A percentile compares a stretch with the other conserved stretches of the same genome.
Evolutionary conservation across 306 rosid genomes (phyloP).

Genomic region (Parietaria judaica): DNA sequence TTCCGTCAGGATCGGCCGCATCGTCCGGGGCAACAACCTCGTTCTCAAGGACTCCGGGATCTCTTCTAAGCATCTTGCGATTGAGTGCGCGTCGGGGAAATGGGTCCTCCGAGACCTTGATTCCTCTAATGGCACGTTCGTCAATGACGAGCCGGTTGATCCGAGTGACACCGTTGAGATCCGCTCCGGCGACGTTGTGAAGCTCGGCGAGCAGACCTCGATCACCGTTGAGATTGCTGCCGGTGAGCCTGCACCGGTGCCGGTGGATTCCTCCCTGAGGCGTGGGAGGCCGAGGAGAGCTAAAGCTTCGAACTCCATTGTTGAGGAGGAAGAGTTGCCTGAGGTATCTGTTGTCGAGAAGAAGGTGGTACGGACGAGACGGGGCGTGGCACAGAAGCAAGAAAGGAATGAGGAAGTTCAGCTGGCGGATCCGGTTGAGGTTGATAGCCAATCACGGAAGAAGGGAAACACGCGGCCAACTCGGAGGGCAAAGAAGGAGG

Average conservation of each 20-base stretch:
- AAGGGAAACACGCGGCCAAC: constrained; percentile 15
- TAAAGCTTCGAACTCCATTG: constrained; percentile 18
- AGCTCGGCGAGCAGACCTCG: constrained; percentile 59
- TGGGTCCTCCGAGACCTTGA: constrained; percentile 65
- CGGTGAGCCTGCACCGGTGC: constrained; percentile 13
- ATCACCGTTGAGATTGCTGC: constrained; percentile 28
- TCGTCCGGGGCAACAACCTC: constrained; percentile 54
- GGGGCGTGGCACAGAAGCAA: not conserved
- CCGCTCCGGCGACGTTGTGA: constrained; percentile 38
- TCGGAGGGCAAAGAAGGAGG: constrained; percentile 23
- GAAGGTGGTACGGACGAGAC: not conserved
- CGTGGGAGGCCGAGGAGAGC: constrained; percentile 39
- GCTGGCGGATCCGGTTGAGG: not conserved
- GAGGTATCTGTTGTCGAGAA: not conserved
- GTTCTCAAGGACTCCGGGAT: constrained; percentile 64
- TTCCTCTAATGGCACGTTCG: constrained; percentile 80
- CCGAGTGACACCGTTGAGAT: constrained; percentile 35
- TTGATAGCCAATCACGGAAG: not conserved
- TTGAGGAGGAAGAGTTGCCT: constrained; percentile 9
- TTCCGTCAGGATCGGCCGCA: constrained; percentile 51
- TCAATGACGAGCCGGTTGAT: constrained; percentile 30
- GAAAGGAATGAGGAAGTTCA: not conserved
- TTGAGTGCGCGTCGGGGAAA: constrained; percentile 24
- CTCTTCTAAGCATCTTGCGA: constrained; percentile 64
- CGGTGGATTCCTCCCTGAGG: constrained; percentile 26